Percentiles rank a stretch among this genome's conserved stretches.
Evolutionary conservation across 140 eudicot genomes (phyloP).

Genomic region (Ambrosia hybrid): DNA sequence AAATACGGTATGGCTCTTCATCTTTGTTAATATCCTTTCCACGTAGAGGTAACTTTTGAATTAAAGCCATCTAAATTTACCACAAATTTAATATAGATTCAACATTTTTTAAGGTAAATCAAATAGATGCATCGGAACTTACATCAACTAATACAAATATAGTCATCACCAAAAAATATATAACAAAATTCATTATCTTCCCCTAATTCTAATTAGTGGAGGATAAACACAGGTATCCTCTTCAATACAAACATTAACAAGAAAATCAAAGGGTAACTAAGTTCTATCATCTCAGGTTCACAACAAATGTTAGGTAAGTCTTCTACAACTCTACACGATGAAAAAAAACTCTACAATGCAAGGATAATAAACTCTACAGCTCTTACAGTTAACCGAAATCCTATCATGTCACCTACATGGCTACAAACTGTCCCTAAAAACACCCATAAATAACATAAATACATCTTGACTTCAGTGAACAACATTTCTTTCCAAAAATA

Average conservation of each 20-base stretch:
- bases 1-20: neutral
- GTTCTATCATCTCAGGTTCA: neutral
- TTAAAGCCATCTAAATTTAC: neutral
- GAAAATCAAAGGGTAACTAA: neutral
- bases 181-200: too few species aligned
- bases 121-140: too few species aligned
- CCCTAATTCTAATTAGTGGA: too few species aligned
- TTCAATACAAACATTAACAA: neutral
- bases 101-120: too few species aligned
- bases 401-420: conserved; percentile 4
- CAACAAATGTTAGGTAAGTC: neutral
- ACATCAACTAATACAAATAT: neutral
- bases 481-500: neutral
- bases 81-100: too few species aligned
- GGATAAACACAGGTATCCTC: neutral
- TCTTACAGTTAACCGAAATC: neutral
- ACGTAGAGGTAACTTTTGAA: neutral
- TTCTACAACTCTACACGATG: neutral
- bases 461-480: neutral
- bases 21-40: neutral
- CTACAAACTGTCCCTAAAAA: conserved; percentile 4
- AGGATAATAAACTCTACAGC: neutral
- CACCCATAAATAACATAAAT: conserved; percentile 2
- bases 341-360: neutral
- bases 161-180: neutral